These are phyloP conservation scores for Blastobotrys terrestris DNA, from an alignment of 805 yeast genomes.

Conservation along the genomic window DNA sequence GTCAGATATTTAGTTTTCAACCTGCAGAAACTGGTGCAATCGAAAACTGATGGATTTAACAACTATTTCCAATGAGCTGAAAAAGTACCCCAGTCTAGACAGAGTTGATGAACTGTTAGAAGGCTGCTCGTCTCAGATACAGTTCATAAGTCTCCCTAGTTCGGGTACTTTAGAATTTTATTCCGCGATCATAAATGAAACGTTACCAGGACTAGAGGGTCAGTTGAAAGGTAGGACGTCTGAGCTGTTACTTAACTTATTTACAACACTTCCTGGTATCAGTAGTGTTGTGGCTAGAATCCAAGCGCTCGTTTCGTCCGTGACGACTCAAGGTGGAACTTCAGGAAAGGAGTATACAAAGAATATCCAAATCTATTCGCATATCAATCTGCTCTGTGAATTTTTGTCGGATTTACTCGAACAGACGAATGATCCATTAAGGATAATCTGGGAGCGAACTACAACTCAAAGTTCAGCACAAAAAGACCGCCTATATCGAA, in stretches of 20 bases:
- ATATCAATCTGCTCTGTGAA: slow-evolving; percentile 3
- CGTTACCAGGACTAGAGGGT: slow-evolving; percentile 4
- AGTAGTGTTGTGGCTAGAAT: slow-evolving; percentile 1
- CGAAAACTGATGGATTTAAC: not conserved
- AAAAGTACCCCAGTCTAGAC: not conserved
- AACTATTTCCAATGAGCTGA: not conserved
- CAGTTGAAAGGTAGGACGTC: not conserved
- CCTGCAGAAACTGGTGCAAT: no score
- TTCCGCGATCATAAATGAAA: slow-evolving; percentile 5
- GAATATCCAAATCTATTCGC: not conserved
- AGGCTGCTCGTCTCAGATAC: not conserved
- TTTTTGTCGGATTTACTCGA: not conserved
- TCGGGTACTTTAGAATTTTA: slow-evolving; percentile 3
- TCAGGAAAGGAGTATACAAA: not conserved
- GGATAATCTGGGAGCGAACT: not conserved
- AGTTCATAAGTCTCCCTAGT: not conserved
- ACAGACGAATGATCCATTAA: not conserved
- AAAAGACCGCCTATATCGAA: not conserved
- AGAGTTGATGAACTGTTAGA: not conserved
- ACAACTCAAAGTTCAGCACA: not conserved
- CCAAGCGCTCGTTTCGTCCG: not conserved
- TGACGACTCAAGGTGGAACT: not conserved
- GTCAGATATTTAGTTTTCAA: no score
- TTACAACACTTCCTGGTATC: slow-evolving; percentile 2
- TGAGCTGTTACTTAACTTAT: not conserved